Base-by-base conservation (phyloP, 129 eudicot genomes). In the Artemisia annua region DNA sequence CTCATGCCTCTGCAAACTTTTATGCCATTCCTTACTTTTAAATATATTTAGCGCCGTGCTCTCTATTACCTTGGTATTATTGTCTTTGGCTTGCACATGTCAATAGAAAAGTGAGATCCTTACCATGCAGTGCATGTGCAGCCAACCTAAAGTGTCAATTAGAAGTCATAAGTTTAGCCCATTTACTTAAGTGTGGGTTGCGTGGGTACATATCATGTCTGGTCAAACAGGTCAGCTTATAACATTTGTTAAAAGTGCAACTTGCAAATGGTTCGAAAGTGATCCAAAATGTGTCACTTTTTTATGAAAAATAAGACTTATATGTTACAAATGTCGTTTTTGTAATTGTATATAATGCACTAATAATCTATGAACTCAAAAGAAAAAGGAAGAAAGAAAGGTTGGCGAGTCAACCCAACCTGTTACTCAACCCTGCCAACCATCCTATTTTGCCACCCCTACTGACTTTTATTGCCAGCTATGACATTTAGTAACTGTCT, bases 401-500 rank as follows among this genome's bases (percentile, higher is more conserved):
- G 24, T 16, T 8, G 44, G 53, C 30, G 30, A 9, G 63, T 56
- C 18, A 35, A 19, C 20, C 54, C 14, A 39, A 35, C 75, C 39
- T 13, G 10, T 70, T 18, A 70, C 53, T 49, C 35, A 35, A 32
- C 64, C 19, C 43, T 10, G 7, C 3, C 5, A 16, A 53, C 19
- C 58, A 1, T 5, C 56, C 15, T 58, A 48, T 68, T 14, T 32
- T 53, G 30, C 51, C 10, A 17, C 54, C 54, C n/a, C 24, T 57
- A 57, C 15, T 16, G 35, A 30, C 11, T 7, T 16, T 14, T n/a
- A 52, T 22, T 49, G 62, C 5, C 2, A 17, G 69, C 30, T 49
- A 22, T 77, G 59, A 55, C 49, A 22, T 11, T 63, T 43, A 15
- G 56, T 63, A 62, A 54, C 72, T 49, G 18, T 62, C 32, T 44